Conservation (phyloP, 2,329 filamentous ascomycete genomes). For the Aspergillus sp. region DNA sequence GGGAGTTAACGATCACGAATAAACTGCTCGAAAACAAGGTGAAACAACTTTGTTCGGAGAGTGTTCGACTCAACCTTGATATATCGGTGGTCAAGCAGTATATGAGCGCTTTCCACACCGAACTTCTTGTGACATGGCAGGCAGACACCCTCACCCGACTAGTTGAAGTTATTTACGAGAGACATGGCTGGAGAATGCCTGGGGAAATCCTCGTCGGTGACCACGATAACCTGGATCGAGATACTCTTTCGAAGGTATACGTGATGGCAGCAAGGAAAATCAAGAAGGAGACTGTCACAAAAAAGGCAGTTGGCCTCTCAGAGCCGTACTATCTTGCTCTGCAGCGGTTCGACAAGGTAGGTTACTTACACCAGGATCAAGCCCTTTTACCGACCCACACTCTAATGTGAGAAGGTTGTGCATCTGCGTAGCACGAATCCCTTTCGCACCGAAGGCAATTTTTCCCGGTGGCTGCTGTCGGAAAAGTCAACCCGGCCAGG, state of each 20-base stretch:
- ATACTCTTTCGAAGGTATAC: conserved; percentile 26
- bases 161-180: conserved; percentile 31
- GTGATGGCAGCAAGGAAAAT: conserved; percentile 27
- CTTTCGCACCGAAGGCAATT: conserved; percentile 27
- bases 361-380: not conserved
- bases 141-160: conserved; percentile 37
- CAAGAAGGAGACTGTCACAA: conserved; percentile 20
- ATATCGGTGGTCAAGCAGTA: conserved; percentile 26
- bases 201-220: conserved; percentile 21
- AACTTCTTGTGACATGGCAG: conserved; percentile 34
- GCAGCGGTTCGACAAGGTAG: conserved; percentile 31
- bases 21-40: conserved; percentile 26
- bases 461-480: conserved; percentile 33
- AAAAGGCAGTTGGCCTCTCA: conserved; percentile 26
- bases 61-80: conserved; percentile 25
- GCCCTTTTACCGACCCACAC: not conserved
- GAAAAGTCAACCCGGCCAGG: conserved; percentile 23
- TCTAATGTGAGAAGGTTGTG: conserved; percentile 24
- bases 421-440: conserved; percentile 32
- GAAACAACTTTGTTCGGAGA: conserved; percentile 21
- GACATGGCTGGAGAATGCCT: conserved; percentile 23
- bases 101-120: conserved; percentile 25
- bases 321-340: conserved; percentile 26
- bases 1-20: conserved; percentile 26
- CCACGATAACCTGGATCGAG: conserved; percentile 15